Evolutionary conservation across 1,284 basidiomycete species (phyloP).

Genomic region (Marasmius tenuissimus): DNA sequence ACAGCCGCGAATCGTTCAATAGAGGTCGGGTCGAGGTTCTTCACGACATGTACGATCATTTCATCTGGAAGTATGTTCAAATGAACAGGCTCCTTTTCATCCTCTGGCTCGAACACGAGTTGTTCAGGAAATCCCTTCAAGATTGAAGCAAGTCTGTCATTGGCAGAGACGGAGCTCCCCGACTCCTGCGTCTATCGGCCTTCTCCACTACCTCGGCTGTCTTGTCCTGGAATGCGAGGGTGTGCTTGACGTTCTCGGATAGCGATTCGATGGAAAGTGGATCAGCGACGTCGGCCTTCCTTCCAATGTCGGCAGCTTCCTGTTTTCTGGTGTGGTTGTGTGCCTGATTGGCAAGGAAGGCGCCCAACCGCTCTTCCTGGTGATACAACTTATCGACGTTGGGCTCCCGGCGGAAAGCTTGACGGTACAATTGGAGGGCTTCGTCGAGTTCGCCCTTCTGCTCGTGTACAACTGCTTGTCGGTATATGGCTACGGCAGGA

Average conservation of each 20-base stretch:
- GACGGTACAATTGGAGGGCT: constrained; percentile 73
- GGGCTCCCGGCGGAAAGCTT: constrained; percentile 74
- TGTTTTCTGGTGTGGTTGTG: constrained; percentile 9
- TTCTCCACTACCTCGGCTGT: neutral
- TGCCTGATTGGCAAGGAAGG: constrained; percentile 27
- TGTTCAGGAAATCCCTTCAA: constrained; percentile 47
- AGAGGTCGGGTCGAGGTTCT: constrained; percentile 58
- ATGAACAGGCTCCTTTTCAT: constrained; percentile 57
- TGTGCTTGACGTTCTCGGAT: constrained; percentile 8
- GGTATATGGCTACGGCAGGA: constrained; percentile 65
- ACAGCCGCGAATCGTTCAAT: constrained; percentile 77
- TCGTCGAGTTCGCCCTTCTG: constrained; percentile 73
- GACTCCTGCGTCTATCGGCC: neutral
- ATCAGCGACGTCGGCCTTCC: constrained; percentile 21
- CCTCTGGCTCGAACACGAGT: constrained; percentile 67
- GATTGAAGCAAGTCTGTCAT: constrained; percentile 38
- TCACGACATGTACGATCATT: constrained; percentile 68
- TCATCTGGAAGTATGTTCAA: constrained; percentile 74
- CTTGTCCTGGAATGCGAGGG: constrained; percentile 4
- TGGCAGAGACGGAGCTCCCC: neutral
- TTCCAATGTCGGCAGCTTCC: constrained; percentile 7
- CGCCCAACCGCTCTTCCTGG: constrained; percentile 48
- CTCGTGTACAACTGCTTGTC: constrained; percentile 70
- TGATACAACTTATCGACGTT: constrained; percentile 67
- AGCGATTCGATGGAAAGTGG: constrained; percentile 8